These are phyloP conservation scores for Gryganskiella cystojenkinii DNA, from an alignment of 192 early-diverging fungal genomes.

Conservation along the genomic window DNA sequence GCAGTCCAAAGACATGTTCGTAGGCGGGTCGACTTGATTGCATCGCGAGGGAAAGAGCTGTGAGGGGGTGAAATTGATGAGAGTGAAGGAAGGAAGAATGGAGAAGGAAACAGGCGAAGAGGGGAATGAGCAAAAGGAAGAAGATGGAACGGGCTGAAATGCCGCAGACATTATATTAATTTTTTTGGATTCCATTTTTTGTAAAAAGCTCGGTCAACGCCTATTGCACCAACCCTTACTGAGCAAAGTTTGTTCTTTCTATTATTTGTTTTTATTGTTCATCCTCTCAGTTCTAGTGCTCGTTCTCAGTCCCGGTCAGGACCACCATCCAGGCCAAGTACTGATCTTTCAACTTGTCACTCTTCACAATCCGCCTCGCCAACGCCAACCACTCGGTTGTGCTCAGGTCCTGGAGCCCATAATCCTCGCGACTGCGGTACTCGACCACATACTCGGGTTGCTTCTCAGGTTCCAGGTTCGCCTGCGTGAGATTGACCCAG, in stretches of 20 bases:
- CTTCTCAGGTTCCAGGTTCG: slow-evolving; percentile 33
- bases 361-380: slow-evolving; percentile 44
- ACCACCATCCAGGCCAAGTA: slow-evolving; percentile 51
- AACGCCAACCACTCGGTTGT: slow-evolving; percentile 55
- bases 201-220: too few relatives aligned
- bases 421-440: slow-evolving; percentile 59
- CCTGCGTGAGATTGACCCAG: slow-evolving; percentile 52
- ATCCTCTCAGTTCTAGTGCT: neutral
- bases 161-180: too few relatives aligned
- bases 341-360: neutral
- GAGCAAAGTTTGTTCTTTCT: neutral
- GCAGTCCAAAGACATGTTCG: too few relatives aligned
- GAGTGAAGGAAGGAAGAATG: neutral
- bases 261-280: neutral
- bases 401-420: slow-evolving; percentile 60
- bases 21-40: neutral
- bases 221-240: too few relatives aligned
- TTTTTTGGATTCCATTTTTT: too few relatives aligned
- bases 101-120: neutral
- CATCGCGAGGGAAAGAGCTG: neutral
- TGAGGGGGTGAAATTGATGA: neutral
- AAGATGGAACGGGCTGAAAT: neutral
- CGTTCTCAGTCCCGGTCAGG: slow-evolving; percentile 38
- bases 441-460: slow-evolving; percentile 56
- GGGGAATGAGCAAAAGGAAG: neutral